phyloP scores from a whole-genome alignment of 352 stramenopile species.

The Phytophthora aleatoria region DNA sequence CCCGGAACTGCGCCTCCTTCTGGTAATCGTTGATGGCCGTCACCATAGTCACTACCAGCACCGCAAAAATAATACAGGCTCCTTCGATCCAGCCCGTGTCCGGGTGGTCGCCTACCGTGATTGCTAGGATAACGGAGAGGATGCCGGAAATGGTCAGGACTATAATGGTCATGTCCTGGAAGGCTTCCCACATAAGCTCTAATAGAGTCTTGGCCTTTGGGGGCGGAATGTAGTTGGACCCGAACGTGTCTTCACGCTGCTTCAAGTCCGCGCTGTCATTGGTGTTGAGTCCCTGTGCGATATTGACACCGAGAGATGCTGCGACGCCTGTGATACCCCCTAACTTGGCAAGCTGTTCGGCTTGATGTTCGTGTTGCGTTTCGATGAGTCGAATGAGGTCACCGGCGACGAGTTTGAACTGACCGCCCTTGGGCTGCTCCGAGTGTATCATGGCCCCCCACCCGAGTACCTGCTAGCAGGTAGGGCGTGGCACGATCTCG shows the following conservation, averaged over 20 bases:
- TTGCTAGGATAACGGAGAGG: constrained; percentile 56
- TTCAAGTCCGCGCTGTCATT: constrained; percentile 52
- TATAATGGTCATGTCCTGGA: constrained; percentile 84
- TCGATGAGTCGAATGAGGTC: constrained; percentile 78
- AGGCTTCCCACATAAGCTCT: constrained; percentile 90
- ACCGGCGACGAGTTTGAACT: constrained; percentile 51
- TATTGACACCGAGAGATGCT: constrained; percentile 44
- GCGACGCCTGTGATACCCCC: constrained; percentile 67
- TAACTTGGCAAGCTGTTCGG: constrained; percentile 55
- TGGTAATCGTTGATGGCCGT: constrained; percentile 92
- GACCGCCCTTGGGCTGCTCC: constrained; percentile 30
- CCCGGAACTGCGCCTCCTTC: constrained; percentile 91
- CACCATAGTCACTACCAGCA: constrained; percentile 91
- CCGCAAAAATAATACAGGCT: constrained; percentile 90
- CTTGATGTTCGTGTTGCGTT: constrained; percentile 64
- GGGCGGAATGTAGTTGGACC: constrained; percentile 73
- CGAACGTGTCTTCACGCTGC: constrained; percentile 59
- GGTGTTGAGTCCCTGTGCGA: constrained; percentile 54
- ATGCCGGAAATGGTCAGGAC: constrained; percentile 58
- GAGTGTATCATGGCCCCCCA: constrained; percentile 38
- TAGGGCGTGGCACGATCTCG: constrained; percentile 10
- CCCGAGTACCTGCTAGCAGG: constrained; percentile 19
- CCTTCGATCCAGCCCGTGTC: constrained; percentile 91
- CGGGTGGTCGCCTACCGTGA: constrained; percentile 60
- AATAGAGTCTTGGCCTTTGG: constrained; percentile 53